Evolutionary conservation across 2,329 filamentous ascomycete species (phyloP).

Genomic region (Achaetomium macrosporum): DNA sequence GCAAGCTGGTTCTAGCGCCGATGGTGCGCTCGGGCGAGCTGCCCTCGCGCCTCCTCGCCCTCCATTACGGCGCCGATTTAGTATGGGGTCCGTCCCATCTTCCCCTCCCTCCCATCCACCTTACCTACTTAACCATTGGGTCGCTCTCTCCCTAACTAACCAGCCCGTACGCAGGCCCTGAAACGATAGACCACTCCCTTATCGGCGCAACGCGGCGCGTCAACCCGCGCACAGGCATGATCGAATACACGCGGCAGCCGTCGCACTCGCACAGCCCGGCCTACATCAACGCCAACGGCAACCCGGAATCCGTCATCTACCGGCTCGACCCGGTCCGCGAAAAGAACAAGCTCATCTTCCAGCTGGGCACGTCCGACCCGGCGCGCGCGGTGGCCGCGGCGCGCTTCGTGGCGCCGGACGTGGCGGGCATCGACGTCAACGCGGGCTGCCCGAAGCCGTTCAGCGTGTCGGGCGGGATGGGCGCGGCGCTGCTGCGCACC

Average conservation of each 20-base stretch:
- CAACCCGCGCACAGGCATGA: slow-evolving; percentile 68
- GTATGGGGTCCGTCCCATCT: slow-evolving; percentile 68
- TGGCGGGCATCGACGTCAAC: slow-evolving; percentile 93
- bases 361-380: slow-evolving; percentile 83
- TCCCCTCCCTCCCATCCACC: background rate
- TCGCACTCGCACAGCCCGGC: slow-evolving; percentile 58
- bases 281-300: slow-evolving; percentile 44
- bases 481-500: slow-evolving; percentile 78
- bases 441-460: slow-evolving; percentile 98
- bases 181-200: slow-evolving; percentile 87
- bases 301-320: slow-evolving; percentile 64
- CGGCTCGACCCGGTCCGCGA: slow-evolving; percentile 75
- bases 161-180: slow-evolving; percentile 56
- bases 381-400: slow-evolving; percentile 79
- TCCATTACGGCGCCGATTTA: slow-evolving; percentile 93
- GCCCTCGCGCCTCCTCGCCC: slow-evolving; percentile 77
- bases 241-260: slow-evolving; percentile 77
- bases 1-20: slow-evolving; percentile 89
- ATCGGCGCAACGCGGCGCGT: slow-evolving; percentile 76
- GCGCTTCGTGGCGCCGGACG: slow-evolving; percentile 75
- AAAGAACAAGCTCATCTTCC: slow-evolving; percentile 72
- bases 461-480: slow-evolving; percentile 90
- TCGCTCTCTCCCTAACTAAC: background rate
- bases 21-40: slow-evolving; percentile 98
- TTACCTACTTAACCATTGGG: too few relatives aligned